Evolutionary conservation across 139 green algal species (phyloP).

Genomic region (Picochlorum sp.): DNA sequence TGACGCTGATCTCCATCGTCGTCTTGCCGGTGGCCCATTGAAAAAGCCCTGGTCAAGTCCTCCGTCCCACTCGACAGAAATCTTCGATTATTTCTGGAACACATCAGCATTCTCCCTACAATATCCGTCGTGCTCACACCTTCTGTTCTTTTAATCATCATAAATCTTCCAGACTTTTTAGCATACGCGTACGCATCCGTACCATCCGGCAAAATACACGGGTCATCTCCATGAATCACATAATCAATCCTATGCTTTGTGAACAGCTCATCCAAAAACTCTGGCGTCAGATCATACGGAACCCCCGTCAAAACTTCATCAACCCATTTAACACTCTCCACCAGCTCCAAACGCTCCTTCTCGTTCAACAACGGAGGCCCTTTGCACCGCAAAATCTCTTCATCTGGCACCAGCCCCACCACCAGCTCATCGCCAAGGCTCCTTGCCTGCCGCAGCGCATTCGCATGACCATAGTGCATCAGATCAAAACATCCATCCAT

Average conservation of each 20-base stretch:
- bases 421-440: slow-evolving; percentile 88
- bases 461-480: slow-evolving; percentile 99
- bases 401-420: slow-evolving; percentile 89
- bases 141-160: slow-evolving; percentile 95
- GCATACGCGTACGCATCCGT: slow-evolving; percentile 93
- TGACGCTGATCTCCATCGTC: not conserved
- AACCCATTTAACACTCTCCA: slow-evolving; percentile 94
- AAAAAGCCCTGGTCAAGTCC: slow-evolving; percentile 10
- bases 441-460: slow-evolving; percentile 87
- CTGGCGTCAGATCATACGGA: slow-evolving; percentile 87
- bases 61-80: not conserved
- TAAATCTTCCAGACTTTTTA: slow-evolving; percentile 85
- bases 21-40: not conserved
- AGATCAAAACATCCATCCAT: slow-evolving; percentile 99
- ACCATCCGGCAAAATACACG: slow-evolving; percentile 95
- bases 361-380: slow-evolving; percentile 87
- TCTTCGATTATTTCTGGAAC: slow-evolving; percentile 59
- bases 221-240: slow-evolving; percentile 98
- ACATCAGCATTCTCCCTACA: slow-evolving; percentile 94
- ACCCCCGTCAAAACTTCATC: slow-evolving; percentile 94
- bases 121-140: slow-evolving; percentile 98
- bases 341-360: slow-evolving; percentile 74
- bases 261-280: slow-evolving; percentile 91
- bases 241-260: slow-evolving; percentile 94
- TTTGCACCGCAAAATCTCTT: slow-evolving; percentile 88